A percentile compares a stretch with the other conserved stretches of the same genome.
phyloP scores from a whole-genome alignment of 805 yeast genomes.

The Saccharomyces cerevisiae region DNA sequence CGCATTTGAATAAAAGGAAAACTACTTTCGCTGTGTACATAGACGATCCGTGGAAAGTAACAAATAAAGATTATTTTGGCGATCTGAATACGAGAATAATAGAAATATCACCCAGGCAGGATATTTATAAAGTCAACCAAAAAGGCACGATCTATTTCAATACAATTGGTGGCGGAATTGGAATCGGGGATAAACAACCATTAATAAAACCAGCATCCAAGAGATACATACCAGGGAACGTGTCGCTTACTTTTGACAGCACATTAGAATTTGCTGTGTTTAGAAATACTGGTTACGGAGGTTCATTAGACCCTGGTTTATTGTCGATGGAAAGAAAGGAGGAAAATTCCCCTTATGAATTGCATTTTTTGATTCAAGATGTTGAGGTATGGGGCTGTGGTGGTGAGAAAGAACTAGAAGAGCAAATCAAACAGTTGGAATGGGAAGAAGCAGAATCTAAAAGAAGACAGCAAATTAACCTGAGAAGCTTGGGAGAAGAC shows the following conservation, averaged over 20 bases:
- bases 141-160: constrained; percentile 52
- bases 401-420: constrained; percentile 63
- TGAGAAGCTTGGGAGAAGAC: constrained; percentile 65
- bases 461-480: constrained; percentile 63
- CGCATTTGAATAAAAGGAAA: constrained; percentile 25
- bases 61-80: constrained; percentile 70
- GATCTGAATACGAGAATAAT: constrained; percentile 48
- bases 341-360: constrained; percentile 42
- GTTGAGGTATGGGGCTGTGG: constrained; percentile 93
- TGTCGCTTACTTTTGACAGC: constrained; percentile 70
- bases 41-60: constrained; percentile 66
- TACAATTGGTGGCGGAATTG: constrained; percentile 71
- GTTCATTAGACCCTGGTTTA: constrained; percentile 36
- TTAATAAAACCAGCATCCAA: constrained; percentile 37
- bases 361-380: constrained; percentile 60
- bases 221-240: constrained; percentile 60
- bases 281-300: constrained; percentile 56
- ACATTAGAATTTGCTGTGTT: constrained; percentile 75
- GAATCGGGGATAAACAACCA: constrained; percentile 72
- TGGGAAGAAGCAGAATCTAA: constrained; percentile 88
- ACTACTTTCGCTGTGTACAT: constrained; percentile 59
- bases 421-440: constrained; percentile 72
- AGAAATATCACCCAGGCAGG: constrained; percentile 60
- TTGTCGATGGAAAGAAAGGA: constrained; percentile 13
- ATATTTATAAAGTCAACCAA: constrained; percentile 37